Evolutionary conservation across 441 rosid genomes (phyloP).

Genomic region (Bocquillonia castaneifolia): DNA sequence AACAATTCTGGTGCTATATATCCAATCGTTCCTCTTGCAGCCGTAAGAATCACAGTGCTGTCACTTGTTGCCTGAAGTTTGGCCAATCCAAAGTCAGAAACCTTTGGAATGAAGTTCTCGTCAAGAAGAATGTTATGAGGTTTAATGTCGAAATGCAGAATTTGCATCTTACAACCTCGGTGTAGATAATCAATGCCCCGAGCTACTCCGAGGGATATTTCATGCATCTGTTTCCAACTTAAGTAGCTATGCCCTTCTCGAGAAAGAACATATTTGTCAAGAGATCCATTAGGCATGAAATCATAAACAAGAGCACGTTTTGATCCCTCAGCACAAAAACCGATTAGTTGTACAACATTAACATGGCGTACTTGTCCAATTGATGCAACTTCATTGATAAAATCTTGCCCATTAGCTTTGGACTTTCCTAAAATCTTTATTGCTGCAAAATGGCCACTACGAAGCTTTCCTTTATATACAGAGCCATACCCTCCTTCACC

Average conservation of each 20-base stretch:
- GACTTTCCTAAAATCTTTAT: slow-evolving; percentile 21
- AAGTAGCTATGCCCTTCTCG: slow-evolving; percentile 4
- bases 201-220: slow-evolving; percentile 15
- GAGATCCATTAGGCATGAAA: slow-evolving; percentile 26
- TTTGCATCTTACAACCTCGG: slow-evolving; percentile 23
- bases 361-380: slow-evolving; percentile 23
- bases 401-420: slow-evolving; percentile 19
- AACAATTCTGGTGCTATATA: slow-evolving; percentile 24
- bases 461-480: slow-evolving; percentile 19
- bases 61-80: slow-evolving; percentile 16
- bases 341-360: slow-evolving; percentile 22
- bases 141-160: slow-evolving; percentile 23
- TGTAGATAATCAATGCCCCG: slow-evolving; percentile 23
- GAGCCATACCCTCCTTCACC: slow-evolving; percentile 27
- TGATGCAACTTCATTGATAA: slow-evolving; percentile 24
- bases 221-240: slow-evolving; percentile 18
- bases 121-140: slow-evolving; percentile 20
- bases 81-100: slow-evolving; percentile 23
- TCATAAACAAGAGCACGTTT: slow-evolving; percentile 23
- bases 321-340: slow-evolving; percentile 25
- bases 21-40: slow-evolving; percentile 26
- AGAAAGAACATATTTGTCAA: slow-evolving; percentile 16
- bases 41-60: slow-evolving; percentile 10
- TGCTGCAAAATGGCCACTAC: slow-evolving; percentile 19
- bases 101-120: slow-evolving; percentile 20